phyloP scores from a whole-genome alignment of 805 yeast genomes.

The Maudiozyma turicensis region DNA sequence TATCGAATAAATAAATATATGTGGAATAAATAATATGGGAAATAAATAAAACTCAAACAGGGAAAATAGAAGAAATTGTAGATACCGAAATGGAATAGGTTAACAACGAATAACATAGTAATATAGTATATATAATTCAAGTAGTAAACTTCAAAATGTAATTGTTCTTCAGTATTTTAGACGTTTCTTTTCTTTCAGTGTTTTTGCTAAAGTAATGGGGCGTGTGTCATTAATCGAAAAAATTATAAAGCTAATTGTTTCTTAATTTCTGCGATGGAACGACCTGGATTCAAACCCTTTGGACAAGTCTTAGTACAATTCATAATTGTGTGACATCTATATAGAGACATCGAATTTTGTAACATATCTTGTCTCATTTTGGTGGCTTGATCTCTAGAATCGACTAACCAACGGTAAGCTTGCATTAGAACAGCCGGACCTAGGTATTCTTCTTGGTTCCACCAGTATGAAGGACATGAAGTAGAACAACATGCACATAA shows the following conservation, averaged over 20 bases:
- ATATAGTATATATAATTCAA: too few relatives aligned
- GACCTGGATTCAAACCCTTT: slow-evolving; percentile 96
- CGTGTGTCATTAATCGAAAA: background rate
- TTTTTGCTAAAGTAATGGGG: background rate
- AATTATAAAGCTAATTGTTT: slow-evolving; percentile 65
- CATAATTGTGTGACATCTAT: slow-evolving; percentile 99
- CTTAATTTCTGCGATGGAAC: slow-evolving; percentile 94
- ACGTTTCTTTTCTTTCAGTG: too few relatives aligned
- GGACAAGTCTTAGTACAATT: slow-evolving; percentile 98
- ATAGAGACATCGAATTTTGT: slow-evolving; percentile 93
- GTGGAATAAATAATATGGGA: too few relatives aligned
- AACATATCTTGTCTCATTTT: slow-evolving; percentile 74
- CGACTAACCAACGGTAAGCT: slow-evolving; percentile 98
- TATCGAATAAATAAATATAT: too few relatives aligned
- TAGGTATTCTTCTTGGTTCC: slow-evolving; percentile 97
- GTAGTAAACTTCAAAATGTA: too few relatives aligned
- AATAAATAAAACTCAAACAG: too few relatives aligned
- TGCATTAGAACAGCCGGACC: slow-evolving; percentile 99
- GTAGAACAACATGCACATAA: slow-evolving; percentile 50
- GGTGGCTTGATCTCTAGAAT: slow-evolving; percentile 90
- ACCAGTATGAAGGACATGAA: slow-evolving; percentile 99
- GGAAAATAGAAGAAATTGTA: too few relatives aligned
- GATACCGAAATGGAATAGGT: too few relatives aligned
- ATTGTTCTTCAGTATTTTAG: too few relatives aligned
- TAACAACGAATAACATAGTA: too few relatives aligned